Evolutionary conservation across 129 eudicot genomes (phyloP).

Genomic region (Kitagawia praeruptora): DNA sequence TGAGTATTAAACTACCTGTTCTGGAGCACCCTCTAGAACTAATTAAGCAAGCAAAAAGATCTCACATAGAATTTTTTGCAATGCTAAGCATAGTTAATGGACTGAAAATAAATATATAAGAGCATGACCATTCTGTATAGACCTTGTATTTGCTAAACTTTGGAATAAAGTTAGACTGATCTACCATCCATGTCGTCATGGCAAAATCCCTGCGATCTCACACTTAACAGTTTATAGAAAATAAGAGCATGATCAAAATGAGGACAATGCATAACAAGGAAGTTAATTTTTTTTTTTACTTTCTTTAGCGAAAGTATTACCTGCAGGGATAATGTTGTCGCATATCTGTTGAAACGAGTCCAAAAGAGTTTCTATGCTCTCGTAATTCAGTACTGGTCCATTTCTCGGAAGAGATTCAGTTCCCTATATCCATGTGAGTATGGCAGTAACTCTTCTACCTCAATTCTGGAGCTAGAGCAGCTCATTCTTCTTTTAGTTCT

Average conservation of each 20-base stretch:
- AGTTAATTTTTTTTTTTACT: not conserved
- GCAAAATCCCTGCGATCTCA: no score
- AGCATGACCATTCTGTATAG: no score
- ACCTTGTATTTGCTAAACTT: no score
- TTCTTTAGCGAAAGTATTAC: not conserved
- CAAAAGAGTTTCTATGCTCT: constrained; percentile 1
- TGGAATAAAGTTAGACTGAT: no score
- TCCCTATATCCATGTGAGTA: constrained; percentile 41
- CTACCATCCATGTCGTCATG: no score
- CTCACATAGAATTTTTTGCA: no score
- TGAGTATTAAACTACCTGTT: constrained; percentile 44
- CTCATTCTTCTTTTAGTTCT: constrained; percentile 45
- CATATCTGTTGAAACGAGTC: constrained; percentile 2
- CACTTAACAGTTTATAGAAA: no score
- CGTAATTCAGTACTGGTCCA: constrained; percentile 2
- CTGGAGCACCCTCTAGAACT: constrained; percentile 61
- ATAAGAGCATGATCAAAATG: no score
- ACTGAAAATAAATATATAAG: no score
- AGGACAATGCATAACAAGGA: constrained; percentile 2
- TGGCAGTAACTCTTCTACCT: constrained; percentile 81
- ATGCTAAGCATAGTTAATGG: no score
- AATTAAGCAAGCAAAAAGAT: no score
- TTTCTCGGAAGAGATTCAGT: constrained; percentile 23
- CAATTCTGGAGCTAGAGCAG: constrained; percentile 59
- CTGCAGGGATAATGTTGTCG: not conserved